Evolutionary conservation across 225 moss, liverwort and hornwort genomes (phyloP), one percentile per base, ranked within the genome.

Genomic region (Ulota crispa): DNA sequence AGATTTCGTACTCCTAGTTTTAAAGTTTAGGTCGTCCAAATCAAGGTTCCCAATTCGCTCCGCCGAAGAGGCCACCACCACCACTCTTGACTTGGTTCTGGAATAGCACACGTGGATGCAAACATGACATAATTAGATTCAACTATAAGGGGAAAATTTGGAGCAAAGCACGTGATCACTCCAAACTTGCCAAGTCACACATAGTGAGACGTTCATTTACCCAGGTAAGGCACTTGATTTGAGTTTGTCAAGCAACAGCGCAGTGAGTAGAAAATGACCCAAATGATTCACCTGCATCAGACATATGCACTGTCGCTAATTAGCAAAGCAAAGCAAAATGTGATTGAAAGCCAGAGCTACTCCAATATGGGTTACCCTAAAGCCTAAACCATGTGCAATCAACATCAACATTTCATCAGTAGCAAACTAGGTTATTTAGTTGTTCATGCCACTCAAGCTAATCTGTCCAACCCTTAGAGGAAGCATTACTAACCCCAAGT

Each of bases 191-290:
- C 24, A 67, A 57, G 19, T 37, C 41, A 21, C 10, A 47, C 43
- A 53, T 9, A 47, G 78, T 60, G 43, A 74, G 43, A 15, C 86
- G 79, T 16, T 54, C 26, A 39, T 47, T 36, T 91, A 95, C 95
- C 89, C 85, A 14, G 75, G 64, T n/a, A 86, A 85, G 64, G 89
- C 92, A 85, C 94, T 86, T 10, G 82, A 84, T 72, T 85, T 85
- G 78, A 96, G 92, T 52, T 87, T 89, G 23, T 88, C 89, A 64
- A 96, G 88, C 68, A 96, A 88, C 73, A 93, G 80, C 24, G 89
- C 87, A 15, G 93, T 96, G 41, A 96, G 89, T 76, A 96, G 82
- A 78, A 96, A 94, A 85, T 96, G 95, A 45, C 95, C 95, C 67
- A 96, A 86, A 81, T 96, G 94, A 82, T 94, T 96, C 61, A 96